phyloP scores from a whole-genome alignment of 2,329 filamentous ascomycete genomes.

The Diaporthe sp. region DNA sequence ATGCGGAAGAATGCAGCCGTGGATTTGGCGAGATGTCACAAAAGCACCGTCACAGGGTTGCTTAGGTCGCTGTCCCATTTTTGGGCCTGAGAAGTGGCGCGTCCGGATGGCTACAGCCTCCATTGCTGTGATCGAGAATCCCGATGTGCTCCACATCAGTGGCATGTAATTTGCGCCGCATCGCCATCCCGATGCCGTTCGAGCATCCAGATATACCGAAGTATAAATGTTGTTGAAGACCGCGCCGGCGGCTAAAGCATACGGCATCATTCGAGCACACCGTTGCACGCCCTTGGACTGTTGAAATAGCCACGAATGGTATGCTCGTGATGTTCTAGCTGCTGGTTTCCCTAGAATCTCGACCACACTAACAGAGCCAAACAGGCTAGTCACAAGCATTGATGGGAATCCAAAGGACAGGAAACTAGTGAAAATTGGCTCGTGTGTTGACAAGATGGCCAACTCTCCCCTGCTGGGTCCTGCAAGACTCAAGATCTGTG shows the following conservation, averaged over 20 bases:
- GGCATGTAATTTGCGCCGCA: conserved; percentile 22
- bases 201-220: conserved; percentile 4
- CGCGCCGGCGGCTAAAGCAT: neutral
- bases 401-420: conserved; percentile 24
- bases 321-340: neutral
- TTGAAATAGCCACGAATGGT: neutral
- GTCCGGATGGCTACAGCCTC: conserved; percentile 15
- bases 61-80: too few relatives aligned
- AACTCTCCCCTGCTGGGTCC: conserved; percentile 19
- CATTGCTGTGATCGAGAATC: neutral
- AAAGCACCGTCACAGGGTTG: neutral
- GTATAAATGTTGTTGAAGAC: conserved; percentile 20
- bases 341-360: neutral
- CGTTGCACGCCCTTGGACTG: neutral
- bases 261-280: neutral
- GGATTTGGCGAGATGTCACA: neutral
- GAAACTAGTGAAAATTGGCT: neutral
- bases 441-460: conserved; percentile 2
- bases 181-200: conserved; percentile 24
- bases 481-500: conserved; percentile 3
- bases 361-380: neutral
- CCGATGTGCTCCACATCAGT: conserved; percentile 11
- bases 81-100: neutral
- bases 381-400: neutral
- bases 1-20: neutral